Evolutionary conservation across 192 early-diverging fungal species (phyloP).

Genomic region (Coemansia sp.): DNA sequence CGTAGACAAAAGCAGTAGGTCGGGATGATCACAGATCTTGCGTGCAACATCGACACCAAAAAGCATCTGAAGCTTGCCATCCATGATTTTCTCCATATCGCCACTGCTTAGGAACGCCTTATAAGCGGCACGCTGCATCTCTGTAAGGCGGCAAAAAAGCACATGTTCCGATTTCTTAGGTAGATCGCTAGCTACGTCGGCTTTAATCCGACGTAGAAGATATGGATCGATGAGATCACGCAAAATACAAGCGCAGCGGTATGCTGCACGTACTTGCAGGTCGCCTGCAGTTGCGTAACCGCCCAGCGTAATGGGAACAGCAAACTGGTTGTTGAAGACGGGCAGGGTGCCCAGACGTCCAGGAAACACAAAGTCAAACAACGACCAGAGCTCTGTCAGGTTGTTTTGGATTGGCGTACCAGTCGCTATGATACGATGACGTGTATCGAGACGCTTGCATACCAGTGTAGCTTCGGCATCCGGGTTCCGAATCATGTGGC

Average conservation of each 20-base stretch:
- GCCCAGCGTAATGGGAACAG: constrained; percentile 87
- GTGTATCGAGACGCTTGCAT: constrained; percentile 71
- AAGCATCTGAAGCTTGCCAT: constrained; percentile 77
- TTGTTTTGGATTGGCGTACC: constrained; percentile 84
- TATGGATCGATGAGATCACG: constrained; percentile 93
- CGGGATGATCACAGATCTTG: constrained; percentile 98
- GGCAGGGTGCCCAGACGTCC: constrained; percentile 64
- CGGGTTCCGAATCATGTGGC: constrained; percentile 95
- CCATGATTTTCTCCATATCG: constrained; percentile 75
- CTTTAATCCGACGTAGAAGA: constrained; percentile 87
- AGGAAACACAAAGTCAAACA: constrained; percentile 80
- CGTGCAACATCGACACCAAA: constrained; percentile 88
- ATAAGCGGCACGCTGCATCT: constrained; percentile 71
- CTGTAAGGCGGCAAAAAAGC: constrained; percentile 85
- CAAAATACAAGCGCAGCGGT: constrained; percentile 87
- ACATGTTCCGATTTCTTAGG: constrained; percentile 92
- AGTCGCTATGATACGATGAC: constrained; percentile 71
- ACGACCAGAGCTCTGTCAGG: constrained; percentile 76
- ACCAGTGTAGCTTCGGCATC: constrained; percentile 79
- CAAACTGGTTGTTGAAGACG: constrained; percentile 71
- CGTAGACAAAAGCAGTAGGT: constrained; percentile 56
- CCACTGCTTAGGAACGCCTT: constrained; percentile 67
- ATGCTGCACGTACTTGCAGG: constrained; percentile 89
- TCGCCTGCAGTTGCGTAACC: constrained; percentile 90
- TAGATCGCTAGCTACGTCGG: constrained; percentile 84